Conservation (phyloP, 2,329 filamentous ascomycete species). For the Verticillium alfalfae region DNA sequence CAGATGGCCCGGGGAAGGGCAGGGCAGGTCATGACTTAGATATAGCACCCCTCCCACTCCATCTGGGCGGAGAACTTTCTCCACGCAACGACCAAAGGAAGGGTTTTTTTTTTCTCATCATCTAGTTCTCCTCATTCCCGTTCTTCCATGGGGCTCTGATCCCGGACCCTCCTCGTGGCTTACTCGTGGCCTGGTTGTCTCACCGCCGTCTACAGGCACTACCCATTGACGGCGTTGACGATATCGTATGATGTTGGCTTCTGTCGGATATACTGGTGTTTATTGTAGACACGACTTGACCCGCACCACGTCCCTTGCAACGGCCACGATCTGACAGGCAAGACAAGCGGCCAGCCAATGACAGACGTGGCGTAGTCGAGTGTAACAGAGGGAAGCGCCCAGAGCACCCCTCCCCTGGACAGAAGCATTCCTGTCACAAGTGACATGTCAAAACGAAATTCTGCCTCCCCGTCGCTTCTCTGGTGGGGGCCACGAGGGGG, state of each 20-base stretch:
- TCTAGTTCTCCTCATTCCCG: too few species aligned
- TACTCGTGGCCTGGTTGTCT: neutral
- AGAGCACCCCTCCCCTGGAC: neutral
- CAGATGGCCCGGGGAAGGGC: neutral
- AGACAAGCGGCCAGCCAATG: neutral
- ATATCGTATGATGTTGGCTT: conserved; percentile 2
- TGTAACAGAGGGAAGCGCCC: neutral
- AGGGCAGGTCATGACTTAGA: neutral
- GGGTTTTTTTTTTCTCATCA: neutral
- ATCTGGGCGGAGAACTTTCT: neutral
- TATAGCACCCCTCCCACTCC: neutral
- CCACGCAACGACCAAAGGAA: neutral
- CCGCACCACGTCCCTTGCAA: neutral
- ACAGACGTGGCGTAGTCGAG: neutral
- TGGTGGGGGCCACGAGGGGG: neutral
- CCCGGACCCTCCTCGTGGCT: conserved; percentile 1
- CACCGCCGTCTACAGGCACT: neutral
- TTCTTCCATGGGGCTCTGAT: neutral
- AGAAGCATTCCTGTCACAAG: neutral
- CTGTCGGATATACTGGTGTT: neutral
- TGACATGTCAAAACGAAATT: neutral
- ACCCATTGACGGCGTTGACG: neutral
- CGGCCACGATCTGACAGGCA: neutral
- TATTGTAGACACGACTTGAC: neutral
- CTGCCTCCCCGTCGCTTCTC: neutral